Evolutionary conservation across 2,329 filamentous ascomycete species (phyloP), one percentile per base, ranked within the genome.

Genomic region (Talaromyces islandicus): DNA sequence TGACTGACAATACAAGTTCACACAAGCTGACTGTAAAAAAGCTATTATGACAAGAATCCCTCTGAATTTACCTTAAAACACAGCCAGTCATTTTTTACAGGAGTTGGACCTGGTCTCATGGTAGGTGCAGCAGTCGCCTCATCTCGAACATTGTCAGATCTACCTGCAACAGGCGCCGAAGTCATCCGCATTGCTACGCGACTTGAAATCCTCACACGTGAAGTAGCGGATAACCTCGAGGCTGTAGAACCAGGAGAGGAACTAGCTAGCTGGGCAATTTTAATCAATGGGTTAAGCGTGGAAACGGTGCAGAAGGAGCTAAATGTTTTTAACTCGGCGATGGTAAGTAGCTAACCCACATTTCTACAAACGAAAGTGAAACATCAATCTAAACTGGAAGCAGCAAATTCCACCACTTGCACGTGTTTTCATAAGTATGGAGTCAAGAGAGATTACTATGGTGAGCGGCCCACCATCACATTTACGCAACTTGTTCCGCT

Each of bases 41-140:
- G 53, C 9, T 32, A 55, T 9, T 43, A 55, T n/a, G 32, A 55
- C 53, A 41, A 55, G 53, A 55, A 55, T 27, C 32, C 53, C 53
- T 41, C 53, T 11, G 32, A 55, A 21, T 41, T 41, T 41, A n/a
- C n/a, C 32, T 43, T 55, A 12, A 41, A 21, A 9, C 43, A 54
- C 21, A 3, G 4, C 2, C 27, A 55, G 14, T 55, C 53, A 43
- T 55, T 21, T 5, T 41, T 55, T n/a, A 43, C 53, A 25, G 53
- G 19, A 25, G 38, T 55, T 17, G 32, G 53, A 41, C 53, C 53
- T n/a, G 53, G 53, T 12, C 53, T 55, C 19, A 55, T 41, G 32
- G 53, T 55, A 5, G 53, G 30, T 7, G 53, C 53, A 55, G 53
- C 53, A 9, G 32, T 55, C 19, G 53, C 53, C 30, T 35, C 25